These are phyloP conservation scores for Moniliella sp. DNA, from an alignment of 1,284 basidiomycete species.

Conservation along the genomic window DNA sequence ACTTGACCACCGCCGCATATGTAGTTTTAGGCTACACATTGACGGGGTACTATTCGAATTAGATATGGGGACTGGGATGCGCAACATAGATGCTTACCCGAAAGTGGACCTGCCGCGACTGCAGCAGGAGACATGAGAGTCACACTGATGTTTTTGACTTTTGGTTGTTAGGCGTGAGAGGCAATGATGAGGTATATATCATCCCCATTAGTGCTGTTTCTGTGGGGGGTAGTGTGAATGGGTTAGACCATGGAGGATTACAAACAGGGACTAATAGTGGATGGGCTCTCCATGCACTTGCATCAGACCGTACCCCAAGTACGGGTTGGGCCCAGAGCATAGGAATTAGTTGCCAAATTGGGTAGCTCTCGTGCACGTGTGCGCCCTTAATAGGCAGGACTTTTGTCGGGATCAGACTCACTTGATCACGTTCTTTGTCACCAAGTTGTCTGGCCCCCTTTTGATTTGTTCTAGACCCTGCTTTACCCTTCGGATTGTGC, in stretches of 20 bases:
- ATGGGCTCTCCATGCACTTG: conserved; percentile 60
- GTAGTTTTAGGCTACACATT: conserved; percentile 68
- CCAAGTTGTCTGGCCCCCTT: too few species aligned
- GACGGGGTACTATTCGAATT: conserved; percentile 40
- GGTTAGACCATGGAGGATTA: conserved; percentile 51
- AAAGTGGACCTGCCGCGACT: too few species aligned
- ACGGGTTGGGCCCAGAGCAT: conserved; percentile 30
- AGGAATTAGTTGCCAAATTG: conserved; percentile 18
- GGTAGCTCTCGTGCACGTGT: conserved; percentile 62
- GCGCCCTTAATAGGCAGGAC: too few species aligned
- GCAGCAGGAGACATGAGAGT: too few species aligned
- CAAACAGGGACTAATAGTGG: conserved; percentile 67
- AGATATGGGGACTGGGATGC: conserved; percentile 7
- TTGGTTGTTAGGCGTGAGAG: conserved; percentile 50
- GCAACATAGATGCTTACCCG: conserved; percentile 44
- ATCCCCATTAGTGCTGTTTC: too few species aligned
- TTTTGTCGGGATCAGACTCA: too few species aligned
- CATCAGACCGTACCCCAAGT: conserved; percentile 82
- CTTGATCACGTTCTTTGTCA: too few species aligned
- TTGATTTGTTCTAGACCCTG: too few species aligned
- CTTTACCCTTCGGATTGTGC: too few species aligned
- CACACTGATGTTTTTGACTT: conserved; percentile 47
- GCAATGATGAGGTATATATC: conserved; percentile 58
- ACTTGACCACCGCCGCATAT: conserved; percentile 61
- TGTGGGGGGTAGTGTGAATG: too few species aligned